Conservation (phyloP, 1,284 basidiomycete genomes). For the Cutaneotrichosporon mucoides region DNA sequence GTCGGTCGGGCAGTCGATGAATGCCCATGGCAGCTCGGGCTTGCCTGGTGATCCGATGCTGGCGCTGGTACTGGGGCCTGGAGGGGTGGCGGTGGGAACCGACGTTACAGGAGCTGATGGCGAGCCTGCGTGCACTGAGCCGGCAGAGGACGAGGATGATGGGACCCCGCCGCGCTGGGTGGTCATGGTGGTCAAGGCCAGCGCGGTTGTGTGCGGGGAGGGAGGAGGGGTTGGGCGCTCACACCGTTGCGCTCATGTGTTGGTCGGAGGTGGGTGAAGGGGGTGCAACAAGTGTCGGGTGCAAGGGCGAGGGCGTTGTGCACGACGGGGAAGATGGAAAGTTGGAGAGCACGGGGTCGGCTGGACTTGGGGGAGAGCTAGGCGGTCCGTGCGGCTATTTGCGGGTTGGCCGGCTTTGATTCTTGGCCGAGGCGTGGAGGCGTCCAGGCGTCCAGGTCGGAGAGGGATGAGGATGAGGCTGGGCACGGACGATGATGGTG, state of each 20-base stretch:
- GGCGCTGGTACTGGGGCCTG: too few relatives aligned
- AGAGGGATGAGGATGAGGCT: too few relatives aligned
- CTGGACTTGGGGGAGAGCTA: too few relatives aligned
- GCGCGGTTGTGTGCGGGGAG: background rate
- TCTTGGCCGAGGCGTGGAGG: too few relatives aligned
- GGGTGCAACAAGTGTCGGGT: background rate
- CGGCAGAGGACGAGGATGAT: background rate
- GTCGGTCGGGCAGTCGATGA: conserved; percentile 67
- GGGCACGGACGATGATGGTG: too few relatives aligned
- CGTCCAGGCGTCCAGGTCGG: too few relatives aligned
- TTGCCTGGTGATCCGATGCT: background rate
- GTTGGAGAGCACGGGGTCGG: too few relatives aligned
- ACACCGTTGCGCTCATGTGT: conserved; percentile 1
- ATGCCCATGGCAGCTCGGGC: conserved; percentile 46
- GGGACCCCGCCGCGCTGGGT: conserved; percentile 11
- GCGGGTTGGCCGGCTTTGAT: too few relatives aligned
- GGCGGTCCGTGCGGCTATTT: too few relatives aligned
- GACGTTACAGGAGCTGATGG: background rate
- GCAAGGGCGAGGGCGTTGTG: background rate
- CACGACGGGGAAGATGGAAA: background rate
- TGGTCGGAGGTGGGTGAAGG: background rate
- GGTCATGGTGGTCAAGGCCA: conserved; percentile 7
- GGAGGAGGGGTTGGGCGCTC: background rate
- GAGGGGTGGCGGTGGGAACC: background rate
- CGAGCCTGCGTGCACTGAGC: background rate